Base-by-base conservation (phyloP, 192 early-diverging fungal species). In the Paraglomus brasilianum region DNA sequence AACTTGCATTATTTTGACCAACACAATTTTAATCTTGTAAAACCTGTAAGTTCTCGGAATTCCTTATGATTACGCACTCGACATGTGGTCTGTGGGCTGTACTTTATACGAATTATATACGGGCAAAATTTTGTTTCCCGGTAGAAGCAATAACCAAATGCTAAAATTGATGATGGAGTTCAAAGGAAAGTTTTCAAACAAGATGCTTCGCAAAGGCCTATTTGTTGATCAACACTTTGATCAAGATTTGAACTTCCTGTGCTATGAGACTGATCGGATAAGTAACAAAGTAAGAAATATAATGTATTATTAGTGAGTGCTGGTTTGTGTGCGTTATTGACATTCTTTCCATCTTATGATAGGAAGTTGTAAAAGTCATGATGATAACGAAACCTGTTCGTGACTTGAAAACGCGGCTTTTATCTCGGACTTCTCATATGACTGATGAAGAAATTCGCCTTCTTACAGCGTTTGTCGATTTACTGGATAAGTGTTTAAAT, bases 101-200 rank as follows among this genome's bases (percentile, higher is more conserved):
- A 95, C 95, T 30, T 79, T 98, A 17, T 99, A 92, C 72, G 97
- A 99, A 82, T 79, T 98, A 43, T 95, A 90, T 72, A 98, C 95
- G 2, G 97, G 95, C 47, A 91, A 91, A 78, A 95, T 98, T 44
- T 75, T 99, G 56, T 97, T 98, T 70, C 92, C 95, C 8, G 97
- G 95, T 4, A 79, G 88, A 58, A 91, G 81, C 76, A 98, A 98
- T 78, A 97, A 98, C 77, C 92, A 98, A 62, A 98, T 98, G 97
- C 81, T 98, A 52, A 82, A 81, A 64, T 80, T 91, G 42, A 92
- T 95, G 85, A 96, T 96, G 93, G 93, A 98, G 66, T 68, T 91
- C 4, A 95, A 95, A 58, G 97, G 97, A 11, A 87, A 86, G 38
- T 91, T 97, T 71, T 81, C 92, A 8, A 88, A 86, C 73, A 91